Base-by-base conservation (phyloP, 164 flowering plant genomes). In the Akebia trifoliata region DNA sequence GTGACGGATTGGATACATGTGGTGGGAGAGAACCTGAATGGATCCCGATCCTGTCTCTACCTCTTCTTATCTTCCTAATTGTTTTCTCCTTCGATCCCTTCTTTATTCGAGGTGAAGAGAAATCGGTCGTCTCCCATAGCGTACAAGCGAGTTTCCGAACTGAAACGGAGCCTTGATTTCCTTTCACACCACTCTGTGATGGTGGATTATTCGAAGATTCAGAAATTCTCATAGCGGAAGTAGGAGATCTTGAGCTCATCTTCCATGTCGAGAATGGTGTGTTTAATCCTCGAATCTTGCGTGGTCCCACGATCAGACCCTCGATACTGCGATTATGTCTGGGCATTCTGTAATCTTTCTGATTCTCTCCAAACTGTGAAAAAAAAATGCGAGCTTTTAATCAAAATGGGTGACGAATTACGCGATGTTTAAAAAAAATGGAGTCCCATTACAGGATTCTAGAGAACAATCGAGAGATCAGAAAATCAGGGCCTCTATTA, bases 81-180 rank as follows among this genome's bases (percentile, higher is more conserved):
- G 71, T 75, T 57, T 62, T 72, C 64, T 73, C 76, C 21, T 59
- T 71, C 12, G 28, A 29, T 17, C 50, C 67, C 31, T 75, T 79
- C 52, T 58, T 69, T 54, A 64, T 47, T 25, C 65, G 53, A 4
- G 82, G 84, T 4, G 84, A 78, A 14, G 87, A 91, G 45, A 87
- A 61, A 69, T 84, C 92, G 46, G 90, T 87, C 89, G 87, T 76
- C 66, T 86, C 97, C 99, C 99, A 93, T 65, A 90, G 75, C 29
- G 93, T 90, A 18, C 97, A 95, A 18, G 96, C 99, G 37, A 93
- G 84, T 65, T 87, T 90, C 70, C 99, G 58, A 24, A 97, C 97
- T 7, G 99, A 93, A 10, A 93, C 84, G 3, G 85, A 86, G 40
- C 50, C 72, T 21, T 54, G 59, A 60, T 62, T 69, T 25, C 65